Base-by-base conservation (phyloP, 148 eudicot genomes). In the Camellia japonica region DNA sequence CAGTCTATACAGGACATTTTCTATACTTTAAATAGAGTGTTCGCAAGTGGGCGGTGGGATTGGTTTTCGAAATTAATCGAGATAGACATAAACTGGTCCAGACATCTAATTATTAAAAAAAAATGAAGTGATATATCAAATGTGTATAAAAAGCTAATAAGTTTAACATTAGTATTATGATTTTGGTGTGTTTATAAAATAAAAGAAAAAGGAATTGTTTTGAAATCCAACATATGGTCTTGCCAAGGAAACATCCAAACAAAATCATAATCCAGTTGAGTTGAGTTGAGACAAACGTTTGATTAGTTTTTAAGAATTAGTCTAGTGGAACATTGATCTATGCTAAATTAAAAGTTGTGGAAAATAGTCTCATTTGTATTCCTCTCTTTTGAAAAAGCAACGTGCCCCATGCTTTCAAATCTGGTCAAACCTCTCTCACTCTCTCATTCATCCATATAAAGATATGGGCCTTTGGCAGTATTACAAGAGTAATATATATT, bases 271-370 rank as follows among this genome's bases (percentile, higher is more conserved):
- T 69, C 73, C 54, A 16, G 23, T 44, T 69, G 73, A 69, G 54
- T 43, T 43, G 54, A 46, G 73, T 69, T 44, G 73, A 69, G 73
- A 69, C 73, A 69, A 69, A 52, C 38, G 38, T 14, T 69, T 46
- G 54, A 43, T 15, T 6, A 7, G 8, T 69, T 69, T 46, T 3
- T 20, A 14, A 46, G 52, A 54, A 10, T 69, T 69, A 15, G 52
- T 44, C 73, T 6, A 20, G 46, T 69, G 2, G 52, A 69, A 44
- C 9, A 43, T 43, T 5, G 18, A 4, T 68, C 18, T 6, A 38
- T 5, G 3, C 54, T 44, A 43, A 38, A 30, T 30, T 43, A 15
- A 5, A 68, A 68, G 14, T 68, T 68, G 51, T 42, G 49, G 30
- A 46, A 69, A 46, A 69, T 16, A 20, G 7, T 67, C 54, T 18